Evolutionary conservation across 129 eudicot species (phyloP), one percentile per base, ranked within the genome.

Genomic region (Arctium lappa): DNA sequence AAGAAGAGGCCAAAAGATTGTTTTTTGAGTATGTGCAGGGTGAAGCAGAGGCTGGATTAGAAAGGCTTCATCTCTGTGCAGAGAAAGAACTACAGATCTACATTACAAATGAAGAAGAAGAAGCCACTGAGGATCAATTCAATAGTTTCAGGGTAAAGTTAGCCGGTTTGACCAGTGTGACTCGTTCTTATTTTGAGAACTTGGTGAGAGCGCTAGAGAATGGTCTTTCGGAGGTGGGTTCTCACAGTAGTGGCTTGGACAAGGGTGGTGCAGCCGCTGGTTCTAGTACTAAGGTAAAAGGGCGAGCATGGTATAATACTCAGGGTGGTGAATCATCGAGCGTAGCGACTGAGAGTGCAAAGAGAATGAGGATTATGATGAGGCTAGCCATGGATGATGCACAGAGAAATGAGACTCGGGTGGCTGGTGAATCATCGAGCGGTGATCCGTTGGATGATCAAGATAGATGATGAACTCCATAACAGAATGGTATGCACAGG

Each of bases 1-100:
- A 40, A 27, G 87, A 85, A 74, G 38, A 11, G 15, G 83, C 84
- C 1, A 87, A 87, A 83, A 87, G 2, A 7, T 8, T 30, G 3
- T 87, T 89, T 36, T 87, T 89, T 56, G 89, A 89, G 81, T 87
- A 79, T 39, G 50, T 79, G 42, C 92, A 87, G 70, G 92, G 89
- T 38, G 82, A 81, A 75, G 90, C 92, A 4, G 90, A 87, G 75
- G 76, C 84, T 33, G 88, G 84, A 2, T 74, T 86, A 72, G 92
- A 89, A 81, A 83, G 87, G 79, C 91, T 88, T 53, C 91, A 86
- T 86, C 72, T 56, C 15, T 88, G 83, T 79, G 87, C 89, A 4
- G 91, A 86, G 75, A 86, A 82, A 50, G 91, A 86, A 13, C 81
- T 88, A 69, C 75, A 82, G 18, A 31, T 2, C 73, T 88, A 82